A percentile compares a stretch with the other conserved stretches of the same genome.
Conservation (phyloP, 1,284 basidiomycete species). For the Fistulina hepatica region DNA sequence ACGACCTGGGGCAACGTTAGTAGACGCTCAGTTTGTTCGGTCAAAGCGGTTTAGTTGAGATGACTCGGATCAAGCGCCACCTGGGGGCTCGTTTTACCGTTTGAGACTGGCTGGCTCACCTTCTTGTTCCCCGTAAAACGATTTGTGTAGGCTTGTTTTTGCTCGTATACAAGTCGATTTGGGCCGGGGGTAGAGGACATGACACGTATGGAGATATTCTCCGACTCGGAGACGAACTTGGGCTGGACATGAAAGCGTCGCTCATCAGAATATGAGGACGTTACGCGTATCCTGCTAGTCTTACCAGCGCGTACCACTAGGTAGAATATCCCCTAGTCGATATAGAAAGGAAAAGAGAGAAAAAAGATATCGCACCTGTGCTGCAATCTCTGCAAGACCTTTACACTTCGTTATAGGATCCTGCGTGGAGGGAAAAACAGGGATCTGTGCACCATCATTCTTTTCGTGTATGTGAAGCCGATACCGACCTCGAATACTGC, state of each 20-base stretch:
- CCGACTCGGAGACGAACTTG: constrained; percentile 41
- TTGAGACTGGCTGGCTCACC: constrained; percentile 23
- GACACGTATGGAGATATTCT: constrained; percentile 40
- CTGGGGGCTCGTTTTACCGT: not conserved
- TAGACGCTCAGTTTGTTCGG: too few species aligned
- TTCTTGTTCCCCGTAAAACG: constrained; percentile 42
- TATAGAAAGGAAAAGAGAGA: not conserved
- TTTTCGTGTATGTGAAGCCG: not conserved
- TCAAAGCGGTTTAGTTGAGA: not conserved
- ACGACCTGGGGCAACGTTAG: constrained; percentile 23
- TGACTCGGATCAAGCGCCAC: not conserved
- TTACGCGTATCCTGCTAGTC: constrained; percentile 11
- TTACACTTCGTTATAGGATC: constrained; percentile 41
- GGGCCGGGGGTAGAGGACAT: constrained; percentile 45
- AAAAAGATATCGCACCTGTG: constrained; percentile 33
- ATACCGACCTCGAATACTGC: constrained; percentile 46
- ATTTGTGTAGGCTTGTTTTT: constrained; percentile 51
- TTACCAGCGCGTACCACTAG: constrained; percentile 54
- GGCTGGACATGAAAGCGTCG: constrained; percentile 29
- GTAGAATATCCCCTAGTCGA: constrained; percentile 7
- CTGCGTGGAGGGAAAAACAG: constrained; percentile 20
- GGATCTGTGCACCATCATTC: not conserved
- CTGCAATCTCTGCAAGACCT: constrained; percentile 41
- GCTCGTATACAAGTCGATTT: constrained; percentile 47
- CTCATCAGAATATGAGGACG: not conserved